Conservation (phyloP, 768 basidiomycete genomes). For the Rhizopogon vesiculosus region DNA sequence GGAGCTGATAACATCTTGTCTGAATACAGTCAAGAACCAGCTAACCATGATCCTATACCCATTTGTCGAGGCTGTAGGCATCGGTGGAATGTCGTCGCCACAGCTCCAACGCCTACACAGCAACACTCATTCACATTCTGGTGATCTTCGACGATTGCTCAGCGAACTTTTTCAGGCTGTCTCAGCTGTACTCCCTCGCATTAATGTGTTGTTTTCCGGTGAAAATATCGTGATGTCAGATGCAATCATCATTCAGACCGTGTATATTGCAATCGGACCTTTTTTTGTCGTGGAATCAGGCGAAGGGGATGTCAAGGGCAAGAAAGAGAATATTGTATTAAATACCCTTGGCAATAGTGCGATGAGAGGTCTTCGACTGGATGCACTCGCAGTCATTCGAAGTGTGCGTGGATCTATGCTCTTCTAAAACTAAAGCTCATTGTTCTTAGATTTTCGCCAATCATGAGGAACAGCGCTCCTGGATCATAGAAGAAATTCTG, state of each 20-base stretch:
- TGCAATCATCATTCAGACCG: conserved; percentile 83
- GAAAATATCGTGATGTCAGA: conserved; percentile 77
- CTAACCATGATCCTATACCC: conserved; percentile 80
- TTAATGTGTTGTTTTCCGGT: conserved; percentile 70
- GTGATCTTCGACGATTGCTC: conserved; percentile 42
- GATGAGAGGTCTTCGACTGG: conserved; percentile 76
- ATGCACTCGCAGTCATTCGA: conserved; percentile 79
- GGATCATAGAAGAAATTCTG: conserved; percentile 98
- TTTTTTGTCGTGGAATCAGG: conserved; percentile 83
- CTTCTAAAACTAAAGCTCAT: conserved; percentile 3
- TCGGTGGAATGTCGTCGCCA: conserved; percentile 35
- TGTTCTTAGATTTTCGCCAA: conserved; percentile 77
- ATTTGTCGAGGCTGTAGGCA: conserved; percentile 69
- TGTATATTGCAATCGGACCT: conserved; percentile 91
- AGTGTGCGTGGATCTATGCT: conserved; percentile 50
- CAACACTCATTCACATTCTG: conserved; percentile 29
- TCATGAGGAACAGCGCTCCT: conserved; percentile 85
- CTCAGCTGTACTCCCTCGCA: conserved; percentile 64
- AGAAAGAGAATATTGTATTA: conserved; percentile 53
- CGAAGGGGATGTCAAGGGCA: conserved; percentile 51
- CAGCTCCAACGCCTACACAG: conserved; percentile 50
- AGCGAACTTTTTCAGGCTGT: conserved; percentile 72
- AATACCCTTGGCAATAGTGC: conserved; percentile 72
- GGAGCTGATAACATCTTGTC: conserved; percentile 80
- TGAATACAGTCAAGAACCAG: conserved; percentile 74